phyloP scores from a whole-genome alignment of 495 filamentous ascomycete genomes.

The Cercophora newfieldiana region DNA sequence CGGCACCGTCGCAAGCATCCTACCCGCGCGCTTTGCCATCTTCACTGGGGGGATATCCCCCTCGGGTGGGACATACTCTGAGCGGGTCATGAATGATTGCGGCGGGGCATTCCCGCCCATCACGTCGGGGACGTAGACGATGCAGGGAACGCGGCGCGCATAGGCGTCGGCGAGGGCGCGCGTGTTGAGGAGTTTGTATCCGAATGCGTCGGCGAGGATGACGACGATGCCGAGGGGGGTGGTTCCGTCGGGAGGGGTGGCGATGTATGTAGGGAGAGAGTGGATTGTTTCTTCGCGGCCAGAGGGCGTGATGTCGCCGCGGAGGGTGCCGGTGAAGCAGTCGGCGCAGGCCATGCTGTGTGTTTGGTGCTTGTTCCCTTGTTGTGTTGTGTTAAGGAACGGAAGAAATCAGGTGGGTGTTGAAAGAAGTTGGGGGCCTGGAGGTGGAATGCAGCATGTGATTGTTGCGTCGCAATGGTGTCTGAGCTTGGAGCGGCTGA shows the following conservation, averaged over 20 bases:
- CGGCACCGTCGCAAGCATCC: constrained; percentile 2
- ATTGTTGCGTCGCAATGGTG: neutral
- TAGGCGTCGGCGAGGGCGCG: constrained; percentile 55
- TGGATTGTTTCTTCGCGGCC: constrained; percentile 43
- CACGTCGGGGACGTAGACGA: constrained; percentile 61
- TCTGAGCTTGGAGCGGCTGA: neutral
- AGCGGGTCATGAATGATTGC: constrained; percentile 18
- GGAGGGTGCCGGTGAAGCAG: constrained; percentile 36
- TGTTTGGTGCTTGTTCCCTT: neutral
- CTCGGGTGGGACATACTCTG: constrained; percentile 17
- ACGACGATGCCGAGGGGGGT: constrained; percentile 51
- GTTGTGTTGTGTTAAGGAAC: neutral
- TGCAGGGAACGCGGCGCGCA: constrained; percentile 47
- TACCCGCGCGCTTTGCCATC: constrained; percentile 10
- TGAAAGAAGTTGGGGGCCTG: too few species aligned
- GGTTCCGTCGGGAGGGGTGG: constrained; percentile 33
- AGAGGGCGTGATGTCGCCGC: constrained; percentile 27
- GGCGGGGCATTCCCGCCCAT: constrained; percentile 50
- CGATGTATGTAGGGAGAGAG: constrained; percentile 52
- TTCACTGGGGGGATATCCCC: constrained; percentile 8
- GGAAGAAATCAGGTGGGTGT: neutral
- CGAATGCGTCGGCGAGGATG: constrained; percentile 59
- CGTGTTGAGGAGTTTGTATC: constrained; percentile 57
- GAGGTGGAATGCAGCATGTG: neutral
- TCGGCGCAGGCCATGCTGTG: constrained; percentile 22